phyloP scores from a whole-genome alignment of 192 early-diverging fungal genomes.

The Spizellomyces sp. region DNA sequence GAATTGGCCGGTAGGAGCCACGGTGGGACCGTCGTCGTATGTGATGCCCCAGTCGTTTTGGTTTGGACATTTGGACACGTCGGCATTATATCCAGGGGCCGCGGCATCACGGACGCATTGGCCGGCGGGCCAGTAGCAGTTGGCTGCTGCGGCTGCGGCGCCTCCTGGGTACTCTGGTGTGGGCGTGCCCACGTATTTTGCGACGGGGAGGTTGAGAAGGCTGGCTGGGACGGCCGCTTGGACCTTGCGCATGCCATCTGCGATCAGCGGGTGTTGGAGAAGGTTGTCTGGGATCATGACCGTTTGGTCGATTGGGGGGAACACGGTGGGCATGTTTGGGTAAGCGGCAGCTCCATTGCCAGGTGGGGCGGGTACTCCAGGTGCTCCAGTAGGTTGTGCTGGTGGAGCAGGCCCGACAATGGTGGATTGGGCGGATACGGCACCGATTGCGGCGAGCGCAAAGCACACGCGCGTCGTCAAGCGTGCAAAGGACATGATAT shows the following conservation, averaged over 20 bases:
- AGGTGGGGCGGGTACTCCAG: no score
- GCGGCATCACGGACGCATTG: constrained; percentile 15
- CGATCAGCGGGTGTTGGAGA: constrained; percentile 15
- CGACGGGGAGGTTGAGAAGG: constrained; percentile 22
- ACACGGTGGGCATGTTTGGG: constrained; percentile 8
- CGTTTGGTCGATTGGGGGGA: constrained; percentile 21
- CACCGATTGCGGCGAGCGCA: no score
- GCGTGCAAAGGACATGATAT: no score
- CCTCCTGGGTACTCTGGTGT: constrained; percentile 14
- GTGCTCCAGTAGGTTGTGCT: no score
- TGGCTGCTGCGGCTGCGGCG: constrained; percentile 9
- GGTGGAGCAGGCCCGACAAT: no score
- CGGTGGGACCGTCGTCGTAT: constrained; percentile 37
- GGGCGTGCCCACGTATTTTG: constrained; percentile 23
- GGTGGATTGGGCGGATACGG: no score
- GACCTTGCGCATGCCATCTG: constrained; percentile 23
- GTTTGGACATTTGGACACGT: constrained; percentile 18
- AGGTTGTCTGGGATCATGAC: constrained; percentile 27
- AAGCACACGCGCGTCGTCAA: no score
- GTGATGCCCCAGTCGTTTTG: constrained; percentile 37
- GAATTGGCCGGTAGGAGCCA: neutral
- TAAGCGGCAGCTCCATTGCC: neutral
- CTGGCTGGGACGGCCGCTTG: constrained; percentile 15
- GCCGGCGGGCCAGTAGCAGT: constrained; percentile 37
- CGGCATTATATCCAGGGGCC: constrained; percentile 23